Base-by-base conservation (phyloP, 441 rosid genomes). In the Daphne laureola region DNA sequence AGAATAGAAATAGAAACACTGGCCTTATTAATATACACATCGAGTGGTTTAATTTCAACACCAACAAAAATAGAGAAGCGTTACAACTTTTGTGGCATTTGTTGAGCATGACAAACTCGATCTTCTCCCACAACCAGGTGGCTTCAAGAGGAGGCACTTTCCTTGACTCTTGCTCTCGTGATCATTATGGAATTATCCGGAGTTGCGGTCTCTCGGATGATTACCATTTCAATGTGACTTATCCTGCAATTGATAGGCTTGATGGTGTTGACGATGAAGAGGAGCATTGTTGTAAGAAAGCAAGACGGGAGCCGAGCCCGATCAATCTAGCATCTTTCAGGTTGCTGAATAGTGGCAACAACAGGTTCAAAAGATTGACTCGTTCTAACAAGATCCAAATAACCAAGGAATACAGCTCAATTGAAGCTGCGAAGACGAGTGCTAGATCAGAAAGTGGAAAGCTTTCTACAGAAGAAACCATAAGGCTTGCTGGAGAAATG, bases 401-500 rank as follows among this genome's bases (percentile, higher is more conserved):
- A 14, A 52, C 51, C 26, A 59, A 4, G 46, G 60, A 51, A 3
- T 17, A 38, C 17, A 14, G 44, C 43, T 0, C 4, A 14, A 7
- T 23, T 49, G 4, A 12, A 14, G 5, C 35, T 14, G 27, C 53
- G 12, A 26, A 11, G 6, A 44, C 13, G 9, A 56, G 31, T 7
- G 12, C 35, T 26, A 26, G 5, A 4, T 26, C n/a, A n/a, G n/a
- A 26, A 3, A 7, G 5, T 26, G 35, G 42, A 17, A 63, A 41
- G 23, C 36, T 74, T 43, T 80, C 84, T 0, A n/a, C n/a, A n/a
- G 78, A 70, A 62, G 81, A 78, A 31, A 57, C 80, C 47, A 53
- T 78, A 17, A 76, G 75, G 54, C 36, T 78, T 17, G 86, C 86
- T 12, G 79, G 76, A 42, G 76, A 67, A 49, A 74, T 73, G 57